Evolutionary conservation across 441 rosid genomes (phyloP), one percentile per base, ranked within the genome.

Genomic region (Populus hybrid): DNA sequence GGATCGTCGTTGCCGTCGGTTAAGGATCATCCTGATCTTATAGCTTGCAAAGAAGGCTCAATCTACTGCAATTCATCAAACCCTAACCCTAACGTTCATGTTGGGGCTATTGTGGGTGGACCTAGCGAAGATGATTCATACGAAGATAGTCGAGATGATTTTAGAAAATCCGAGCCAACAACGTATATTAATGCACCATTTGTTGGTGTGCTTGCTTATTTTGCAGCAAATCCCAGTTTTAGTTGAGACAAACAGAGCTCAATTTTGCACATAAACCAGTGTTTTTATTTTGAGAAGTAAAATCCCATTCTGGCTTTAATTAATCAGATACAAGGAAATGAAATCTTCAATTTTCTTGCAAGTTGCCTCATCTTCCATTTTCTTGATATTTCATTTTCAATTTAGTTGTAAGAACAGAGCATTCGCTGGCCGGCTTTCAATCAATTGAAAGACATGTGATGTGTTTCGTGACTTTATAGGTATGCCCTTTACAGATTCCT

Each of bases 131-230:
- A 93, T 59, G 99, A 95, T 73, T 79, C 35, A 0, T 95, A 88
- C 50, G 89, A 76, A 1, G 99, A 95, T 65, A 85, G 85, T 59
- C 83, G 99, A 73, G 87, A 70, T 0, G 96, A 95, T 83, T 95
- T 84, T 70, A 85, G 84, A 87, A 93, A 88, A 82, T 88, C 98
- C 4, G 99, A 95, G 84, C 98, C 98, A 1, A 93, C 99, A 1
- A 95, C 99, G 6, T 93, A 95, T 69, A 95, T 95, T 67, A 95
- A 93, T 81, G 99, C 99, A 54, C 97, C 99, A 23, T 92, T 93
- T 78, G 98, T 95, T 42, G 99, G 99, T 8, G 98, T 88, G 40
- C 91, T 93, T 72, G 96, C 98, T 46, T 93, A 88, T 75, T 90
- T 95, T 80, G 94, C 94, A 3, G 98, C 96, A 20, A 91, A 95